Evolutionary conservation across 495 filamentous ascomycete species (phyloP).

Genomic region (Haplographium delicatum): DNA sequence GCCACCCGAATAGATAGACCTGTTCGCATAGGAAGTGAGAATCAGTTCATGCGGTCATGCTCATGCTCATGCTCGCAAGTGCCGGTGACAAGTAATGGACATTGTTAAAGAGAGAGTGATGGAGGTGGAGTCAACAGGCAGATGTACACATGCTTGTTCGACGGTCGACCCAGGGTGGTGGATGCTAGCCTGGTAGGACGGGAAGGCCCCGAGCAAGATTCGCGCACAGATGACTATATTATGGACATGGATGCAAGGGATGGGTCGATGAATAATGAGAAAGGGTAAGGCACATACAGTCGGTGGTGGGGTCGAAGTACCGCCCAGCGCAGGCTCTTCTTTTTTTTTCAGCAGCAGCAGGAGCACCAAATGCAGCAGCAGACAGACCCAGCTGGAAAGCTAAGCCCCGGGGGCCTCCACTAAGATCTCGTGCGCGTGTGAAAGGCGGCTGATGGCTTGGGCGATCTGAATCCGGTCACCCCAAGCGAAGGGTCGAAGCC

Average conservation of each 20-base stretch:
- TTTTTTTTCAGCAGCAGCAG: conserved; percentile 5
- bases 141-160: not conserved
- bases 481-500: conserved; percentile 11
- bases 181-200: not conserved
- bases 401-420: not conserved
- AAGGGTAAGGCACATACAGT: conserved; percentile 13
- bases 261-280: conserved; percentile 6
- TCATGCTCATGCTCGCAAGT: conserved; percentile 18
- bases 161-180: conserved; percentile 5
- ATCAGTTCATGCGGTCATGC: conserved; percentile 20
- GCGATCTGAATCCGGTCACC: conserved; percentile 13
- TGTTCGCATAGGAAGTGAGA: conserved; percentile 21
- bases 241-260: conserved; percentile 22
- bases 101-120: conserved; percentile 8
- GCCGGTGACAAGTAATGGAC: no score
- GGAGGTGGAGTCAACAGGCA: conserved; percentile 3
- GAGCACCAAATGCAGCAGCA: conserved; percentile 9
- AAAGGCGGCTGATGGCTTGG: conserved; percentile 19
- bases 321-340: no score
- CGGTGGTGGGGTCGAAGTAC: conserved; percentile 12
- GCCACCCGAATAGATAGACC: conserved; percentile 23
- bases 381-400: conserved; percentile 1
- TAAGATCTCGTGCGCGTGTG: not conserved
- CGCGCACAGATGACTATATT: conserved; percentile 14
- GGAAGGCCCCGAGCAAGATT: conserved; percentile 1